Conservation (phyloP, 2,329 filamentous ascomycete species). For the Pseudogymnoascus sp. region DNA sequence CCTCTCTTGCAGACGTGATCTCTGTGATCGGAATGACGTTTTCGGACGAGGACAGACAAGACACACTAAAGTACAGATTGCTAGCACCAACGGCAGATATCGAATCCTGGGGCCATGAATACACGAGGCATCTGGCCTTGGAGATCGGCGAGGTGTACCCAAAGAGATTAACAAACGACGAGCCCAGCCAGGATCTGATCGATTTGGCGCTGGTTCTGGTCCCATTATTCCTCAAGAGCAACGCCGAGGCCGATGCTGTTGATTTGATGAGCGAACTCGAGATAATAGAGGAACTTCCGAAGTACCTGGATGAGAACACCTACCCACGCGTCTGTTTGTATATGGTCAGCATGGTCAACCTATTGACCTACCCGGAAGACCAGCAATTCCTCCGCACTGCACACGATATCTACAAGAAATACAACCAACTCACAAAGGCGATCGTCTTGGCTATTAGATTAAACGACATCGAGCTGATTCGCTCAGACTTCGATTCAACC, state of each 20-base stretch:
- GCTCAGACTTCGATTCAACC: constrained; percentile 71
- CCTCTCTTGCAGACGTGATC: constrained; percentile 83
- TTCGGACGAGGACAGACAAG: constrained; percentile 90
- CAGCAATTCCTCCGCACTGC: constrained; percentile 89
- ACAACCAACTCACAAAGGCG: constrained; percentile 88
- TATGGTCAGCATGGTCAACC: constrained; percentile 98
- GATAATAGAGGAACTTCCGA: constrained; percentile 85
- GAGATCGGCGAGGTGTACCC: constrained; percentile 94
- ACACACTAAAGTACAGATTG: constrained; percentile 92
- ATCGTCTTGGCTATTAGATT: constrained; percentile 90
- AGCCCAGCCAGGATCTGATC: constrained; percentile 74
- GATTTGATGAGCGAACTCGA: constrained; percentile 96
- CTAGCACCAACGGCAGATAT: constrained; percentile 87
- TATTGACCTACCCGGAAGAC: constrained; percentile 96
- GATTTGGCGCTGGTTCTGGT: constrained; percentile 79
- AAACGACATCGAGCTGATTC: constrained; percentile 79
- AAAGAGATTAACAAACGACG: constrained; percentile 78
- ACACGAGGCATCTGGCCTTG: constrained; percentile 87
- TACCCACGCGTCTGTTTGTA: constrained; percentile 91
- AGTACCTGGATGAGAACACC: constrained; percentile 88
- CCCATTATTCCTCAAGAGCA: constrained; percentile 92
- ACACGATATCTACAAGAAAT: constrained; percentile 86
- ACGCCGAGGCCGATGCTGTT: constrained; percentile 95
- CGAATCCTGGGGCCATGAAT: constrained; percentile 96
- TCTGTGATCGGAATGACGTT: constrained; percentile 99